phyloP scores from a whole-genome alignment of 257 asterid species.

The Gentiana dahurica region DNA sequence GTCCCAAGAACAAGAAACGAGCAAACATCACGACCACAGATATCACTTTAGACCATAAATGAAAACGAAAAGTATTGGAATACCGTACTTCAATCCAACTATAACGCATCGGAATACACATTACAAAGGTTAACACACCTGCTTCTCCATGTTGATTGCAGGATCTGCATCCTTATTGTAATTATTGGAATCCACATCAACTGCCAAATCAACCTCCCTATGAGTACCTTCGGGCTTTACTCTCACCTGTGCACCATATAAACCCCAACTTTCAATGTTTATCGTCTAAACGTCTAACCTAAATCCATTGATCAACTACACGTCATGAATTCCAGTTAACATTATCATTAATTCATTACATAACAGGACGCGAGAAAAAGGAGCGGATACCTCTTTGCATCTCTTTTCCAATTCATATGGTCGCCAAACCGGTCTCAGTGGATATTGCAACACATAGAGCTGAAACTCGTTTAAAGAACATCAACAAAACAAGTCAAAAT shows the following conservation, averaged over 20 bases:
- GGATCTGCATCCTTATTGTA: slow-evolving; percentile 42
- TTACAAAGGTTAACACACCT: slow-evolving; percentile 27
- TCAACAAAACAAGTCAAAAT: not conserved
- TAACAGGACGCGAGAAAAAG: not conserved
- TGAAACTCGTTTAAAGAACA: slow-evolving; percentile 9
- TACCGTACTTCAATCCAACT: not conserved
- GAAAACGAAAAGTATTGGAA: not conserved
- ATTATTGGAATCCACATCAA: slow-evolving; percentile 56
- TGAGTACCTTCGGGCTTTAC: slow-evolving; percentile 48
- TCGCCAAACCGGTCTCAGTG: slow-evolving; percentile 70
- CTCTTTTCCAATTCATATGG: slow-evolving; percentile 72
- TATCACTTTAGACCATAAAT: no score
- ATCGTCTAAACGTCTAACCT: no score
- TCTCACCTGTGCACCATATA: slow-evolving; percentile 49
- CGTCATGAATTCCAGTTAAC: no score
- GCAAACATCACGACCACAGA: no score
- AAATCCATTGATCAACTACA: no score
- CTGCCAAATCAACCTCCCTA: slow-evolving; percentile 64
- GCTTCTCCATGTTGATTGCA: slow-evolving; percentile 31
- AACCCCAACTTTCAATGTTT: not conserved
- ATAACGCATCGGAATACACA: not conserved
- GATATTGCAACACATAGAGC: slow-evolving; percentile 71
- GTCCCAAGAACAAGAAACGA: no score
- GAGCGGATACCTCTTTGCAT: slow-evolving; percentile 55
- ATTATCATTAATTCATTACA: no score